Percentiles rank a stretch among this genome's conserved stretches.
phyloP scores from a whole-genome alignment of 2,329 filamentous ascomycete species.

The Curvularia sp. region DNA sequence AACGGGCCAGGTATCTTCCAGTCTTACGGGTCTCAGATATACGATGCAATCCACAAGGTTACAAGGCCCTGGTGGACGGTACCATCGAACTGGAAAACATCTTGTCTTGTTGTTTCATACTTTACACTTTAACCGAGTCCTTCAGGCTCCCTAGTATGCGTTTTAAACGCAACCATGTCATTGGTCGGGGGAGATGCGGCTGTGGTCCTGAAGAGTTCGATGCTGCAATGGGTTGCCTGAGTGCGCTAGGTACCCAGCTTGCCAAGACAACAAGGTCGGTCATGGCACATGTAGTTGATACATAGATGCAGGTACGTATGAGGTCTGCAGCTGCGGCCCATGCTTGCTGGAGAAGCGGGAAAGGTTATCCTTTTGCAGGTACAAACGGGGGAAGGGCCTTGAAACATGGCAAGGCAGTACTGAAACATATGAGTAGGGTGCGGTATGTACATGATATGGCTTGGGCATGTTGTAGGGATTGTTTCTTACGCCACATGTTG shows the following conservation, averaged over 20 bases:
- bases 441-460: not conserved
- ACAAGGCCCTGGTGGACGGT: no score
- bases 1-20: not conserved
- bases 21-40: not conserved
- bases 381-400: not conserved
- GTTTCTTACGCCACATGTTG: not conserved
- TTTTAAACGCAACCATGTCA: not conserved
- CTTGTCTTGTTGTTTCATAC: not conserved
- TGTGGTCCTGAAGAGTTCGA: not conserved
- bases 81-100: no score
- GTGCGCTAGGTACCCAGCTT: not conserved
- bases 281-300: not conserved
- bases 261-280: not conserved
- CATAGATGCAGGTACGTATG: not conserved
- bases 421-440: not conserved
- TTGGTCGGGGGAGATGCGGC: not conserved
- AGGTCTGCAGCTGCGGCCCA: not conserved
- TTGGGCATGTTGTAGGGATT: not conserved
- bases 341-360: not conserved
- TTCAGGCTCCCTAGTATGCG: not conserved
- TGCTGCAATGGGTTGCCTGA: not conserved
- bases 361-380: not conserved
- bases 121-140: not conserved
- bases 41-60: no score
- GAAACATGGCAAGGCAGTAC: not conserved